Base-by-base conservation (phyloP, 768 basidiomycete genomes). In the Phylloporus sp. region DNA sequence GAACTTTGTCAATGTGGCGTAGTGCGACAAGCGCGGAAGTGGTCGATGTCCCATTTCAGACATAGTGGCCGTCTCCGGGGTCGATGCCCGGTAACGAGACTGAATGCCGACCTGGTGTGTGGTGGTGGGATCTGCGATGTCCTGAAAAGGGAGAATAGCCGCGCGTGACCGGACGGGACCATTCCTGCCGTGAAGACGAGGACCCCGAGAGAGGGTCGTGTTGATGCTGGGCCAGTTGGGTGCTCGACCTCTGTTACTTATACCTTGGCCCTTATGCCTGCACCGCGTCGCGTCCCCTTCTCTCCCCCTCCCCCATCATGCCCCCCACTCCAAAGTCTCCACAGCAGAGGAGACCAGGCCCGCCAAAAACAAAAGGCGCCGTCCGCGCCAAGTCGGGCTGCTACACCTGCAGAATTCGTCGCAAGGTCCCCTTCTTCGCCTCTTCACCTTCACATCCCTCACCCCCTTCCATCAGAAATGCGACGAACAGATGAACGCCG, bases 321-420 rank as follows among this genome's bases (percentile, higher is more conserved):
- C 63, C 64, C 36, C 66, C 73, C 6, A 58, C 65, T 3, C 69
- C 74, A 27, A 77, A 74, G 62, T 66, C 70, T 17, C 63, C 64
- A 1, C 74, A 42, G 61, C 65, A 28, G 29, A 69, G 48, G 71
- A 69, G 71, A 54, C 52, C 69, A 64, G 78, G 78, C 58, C 71
- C 77, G 63, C 76, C 81, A 52, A 89, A 89, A 65, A 75, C 80
- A 52, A 90, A 89, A 74, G 87, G 84, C 63, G 82, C 85, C 45
- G 79, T 84, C 23, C 82, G 88, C 62, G 88, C 87, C 45, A 90
- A 90, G 77, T 85, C 86, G 43, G 88, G 89, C 54, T 91, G 89
- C 65, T 90, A 89, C 70, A 90, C 88, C 46, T 90, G 88, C 71
- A 78, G 88, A 59, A 87, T 90, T 32, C 79, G 89, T 55, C 76